Percentiles rank a stretch among this genome's conserved stretches.
phyloP scores from a whole-genome alignment of 495 filamentous ascomycete species.

The Hapsidospora chrysogenum region DNA sequence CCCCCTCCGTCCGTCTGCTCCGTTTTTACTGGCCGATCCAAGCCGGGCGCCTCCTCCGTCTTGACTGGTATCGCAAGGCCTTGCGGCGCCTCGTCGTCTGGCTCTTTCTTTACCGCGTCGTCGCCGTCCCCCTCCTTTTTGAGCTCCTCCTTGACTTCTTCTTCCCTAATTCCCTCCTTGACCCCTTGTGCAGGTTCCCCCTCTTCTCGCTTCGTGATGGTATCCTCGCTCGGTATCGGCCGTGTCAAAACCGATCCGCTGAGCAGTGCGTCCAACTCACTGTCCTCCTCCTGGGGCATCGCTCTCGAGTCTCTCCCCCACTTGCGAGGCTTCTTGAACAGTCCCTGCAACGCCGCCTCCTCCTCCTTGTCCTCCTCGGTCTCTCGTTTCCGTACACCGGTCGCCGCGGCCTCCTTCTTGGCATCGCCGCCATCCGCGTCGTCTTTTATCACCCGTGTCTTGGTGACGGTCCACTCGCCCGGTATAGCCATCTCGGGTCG shows the following conservation, averaged over 20 bases:
- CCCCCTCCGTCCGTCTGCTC: background rate
- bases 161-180: slow-evolving; percentile 16
- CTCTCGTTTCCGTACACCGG: slow-evolving; percentile 56
- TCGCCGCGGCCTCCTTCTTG: slow-evolving; percentile 28
- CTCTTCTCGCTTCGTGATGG: background rate
- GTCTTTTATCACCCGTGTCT: slow-evolving; percentile 27
- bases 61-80: slow-evolving; percentile 8
- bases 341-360: slow-evolving; percentile 37
- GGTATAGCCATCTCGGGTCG: slow-evolving; percentile 67
- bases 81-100: background rate
- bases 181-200: slow-evolving; percentile 8
- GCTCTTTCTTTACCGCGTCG: background rate
- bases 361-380: slow-evolving; percentile 43
- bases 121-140: background rate
- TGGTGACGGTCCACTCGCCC: slow-evolving; percentile 76
- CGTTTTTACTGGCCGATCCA: background rate
- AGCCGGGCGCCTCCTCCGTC: slow-evolving; percentile 2
- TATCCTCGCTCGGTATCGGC: slow-evolving; percentile 3
- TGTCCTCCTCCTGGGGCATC: slow-evolving; percentile 48
- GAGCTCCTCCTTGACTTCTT: slow-evolving; percentile 6
- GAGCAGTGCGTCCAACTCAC: slow-evolving; percentile 57
- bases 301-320: slow-evolving; percentile 60
- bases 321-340: slow-evolving; percentile 40
- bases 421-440: slow-evolving; percentile 9
- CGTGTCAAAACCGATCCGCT: slow-evolving; percentile 19